Evolutionary conservation across 148 eudicot species (phyloP), one percentile per base, ranked within the genome.

Genomic region (Gaultheria prostrata): DNA sequence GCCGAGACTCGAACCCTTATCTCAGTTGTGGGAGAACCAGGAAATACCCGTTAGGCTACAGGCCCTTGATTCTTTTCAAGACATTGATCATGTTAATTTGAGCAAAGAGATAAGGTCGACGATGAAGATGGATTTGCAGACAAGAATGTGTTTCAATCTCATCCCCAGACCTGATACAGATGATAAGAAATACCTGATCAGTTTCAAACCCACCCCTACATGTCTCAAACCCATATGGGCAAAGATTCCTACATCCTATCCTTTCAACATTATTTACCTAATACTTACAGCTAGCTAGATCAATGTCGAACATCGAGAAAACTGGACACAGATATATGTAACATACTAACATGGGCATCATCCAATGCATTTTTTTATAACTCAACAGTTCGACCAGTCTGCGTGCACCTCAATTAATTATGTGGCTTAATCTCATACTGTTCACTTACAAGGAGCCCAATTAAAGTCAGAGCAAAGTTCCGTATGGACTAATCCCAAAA

Each of bases 251-350:
- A 75, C 83, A 81, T 82, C 84, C 86, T 56, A 75, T 85, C 76
- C 78, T 75, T 80, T 85, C 87, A 28, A 63, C 85, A 82, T 87
- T 84, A 84, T 82, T 87, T 74, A 82, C 86, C 78, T 76, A 28
- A 50, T 79, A 82, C 20, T 54, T 59, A 59, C 61, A 84, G 80
- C 86, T 70, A 84, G 80, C 86, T 70, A 84, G 83, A 87, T 79
- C 83, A 75, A 87, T 85, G 80, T 87, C 85, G 61, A 79, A 82
- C 77, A 75, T 87, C 87, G 84, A 87, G 85, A 84, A 87, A 83
- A 45, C 48, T n/a, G n/a, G n/a, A 61, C 14, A 28, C 6, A 15
- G 0, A 53, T 53, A 26, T 14, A 74, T 50, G 13, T 48, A 30
- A 57, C 24, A 2, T n/a, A n/a, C 28, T n/a, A n/a, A n/a, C 28